Evolutionary conservation across 768 basidiomycete genomes (phyloP).

Genomic region (Jaapia argillacea): DNA sequence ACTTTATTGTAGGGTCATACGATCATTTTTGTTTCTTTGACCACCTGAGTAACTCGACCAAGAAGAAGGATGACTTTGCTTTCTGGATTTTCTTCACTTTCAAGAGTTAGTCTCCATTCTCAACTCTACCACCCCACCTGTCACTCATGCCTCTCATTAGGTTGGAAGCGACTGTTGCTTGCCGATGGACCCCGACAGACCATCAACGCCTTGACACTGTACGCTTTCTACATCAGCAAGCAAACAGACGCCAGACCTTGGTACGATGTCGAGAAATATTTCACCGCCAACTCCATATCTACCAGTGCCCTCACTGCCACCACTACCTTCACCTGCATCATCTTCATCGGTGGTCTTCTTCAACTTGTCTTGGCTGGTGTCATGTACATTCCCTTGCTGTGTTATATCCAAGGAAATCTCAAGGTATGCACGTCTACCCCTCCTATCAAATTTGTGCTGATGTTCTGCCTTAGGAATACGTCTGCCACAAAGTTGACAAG

Average conservation of each 20-base stretch:
- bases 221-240: slow-evolving; percentile 72
- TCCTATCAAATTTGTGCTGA: slow-evolving; percentile 5
- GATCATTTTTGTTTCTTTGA: slow-evolving; percentile 98
- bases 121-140: not conserved
- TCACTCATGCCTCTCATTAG: slow-evolving; percentile 23
- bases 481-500: slow-evolving; percentile 98
- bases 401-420: slow-evolving; percentile 93
- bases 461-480: slow-evolving; percentile 63
- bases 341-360: slow-evolving; percentile 79
- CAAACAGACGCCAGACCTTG: slow-evolving; percentile 35
- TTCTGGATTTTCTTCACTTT: slow-evolving; percentile 99
- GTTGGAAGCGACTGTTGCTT: slow-evolving; percentile 81
- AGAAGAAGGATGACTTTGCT: slow-evolving; percentile 94
- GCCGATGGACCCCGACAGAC: slow-evolving; percentile 96
- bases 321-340: slow-evolving; percentile 81
- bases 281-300: slow-evolving; percentile 55
- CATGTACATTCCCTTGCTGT: slow-evolving; percentile 88
- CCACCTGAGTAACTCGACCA: slow-evolving; percentile 92
- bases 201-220: slow-evolving; percentile 96
- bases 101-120: slow-evolving; percentile 60
- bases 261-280: slow-evolving; percentile 74
- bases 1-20: slow-evolving; percentile 60
- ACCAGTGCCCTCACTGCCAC: slow-evolving; percentile 82
- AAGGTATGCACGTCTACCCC: slow-evolving; percentile 46
- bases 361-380: slow-evolving; percentile 78